Evolutionary conservation across 176 grass and related monocot genomes (phyloP), one percentile per base, ranked within the genome.

Genomic region (Eragrostis nindensis): DNA sequence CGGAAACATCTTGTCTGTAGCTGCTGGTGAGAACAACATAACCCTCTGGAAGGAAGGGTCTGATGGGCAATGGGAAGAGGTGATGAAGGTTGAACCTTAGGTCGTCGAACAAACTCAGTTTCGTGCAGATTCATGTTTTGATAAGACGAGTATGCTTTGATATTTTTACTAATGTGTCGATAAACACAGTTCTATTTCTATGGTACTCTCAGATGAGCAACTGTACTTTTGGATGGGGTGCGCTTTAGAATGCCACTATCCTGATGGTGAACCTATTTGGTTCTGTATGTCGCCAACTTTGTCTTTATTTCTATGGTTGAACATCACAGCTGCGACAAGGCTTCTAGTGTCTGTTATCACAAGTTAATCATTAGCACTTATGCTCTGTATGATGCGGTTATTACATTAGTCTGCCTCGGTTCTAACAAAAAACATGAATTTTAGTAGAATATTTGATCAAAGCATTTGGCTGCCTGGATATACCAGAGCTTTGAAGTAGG

Each of bases 1-100:
- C 5, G 90, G 93, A 39, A 90, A 73, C 84, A 93, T 96, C 64
- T 66, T 96, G 18, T 90, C 90, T 0, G 80, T 96, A 10, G 90
- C 93, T 4, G 88, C 84, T 50, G 88, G 93, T 3, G 85, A 92
- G 24, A 86, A 76, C 3, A 82, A 88, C 81, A 91, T 92, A 14
- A 88, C 87, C 4, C 87, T 95, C 62, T 95, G 93, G 93, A 95
- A 95, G 83, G 93, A 95, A 45, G 85, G 70, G 10, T 77, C 85
- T 52, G 80, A 90, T 40, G 87, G 93, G 61, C 81, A 88, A n/a
- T 92, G 93, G 93, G 87, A 94, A 66, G 72, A 87, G 71, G 89
- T 75, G 66, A 84, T 74, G 16, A 81, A 94, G 81, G 86, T 92
- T 62, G 86, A 92, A 60, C 75, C 80, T 26, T 82, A 88, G 84